Conservation (phyloP, 768 basidiomycete species). For the Mycena capillaripes region DNA sequence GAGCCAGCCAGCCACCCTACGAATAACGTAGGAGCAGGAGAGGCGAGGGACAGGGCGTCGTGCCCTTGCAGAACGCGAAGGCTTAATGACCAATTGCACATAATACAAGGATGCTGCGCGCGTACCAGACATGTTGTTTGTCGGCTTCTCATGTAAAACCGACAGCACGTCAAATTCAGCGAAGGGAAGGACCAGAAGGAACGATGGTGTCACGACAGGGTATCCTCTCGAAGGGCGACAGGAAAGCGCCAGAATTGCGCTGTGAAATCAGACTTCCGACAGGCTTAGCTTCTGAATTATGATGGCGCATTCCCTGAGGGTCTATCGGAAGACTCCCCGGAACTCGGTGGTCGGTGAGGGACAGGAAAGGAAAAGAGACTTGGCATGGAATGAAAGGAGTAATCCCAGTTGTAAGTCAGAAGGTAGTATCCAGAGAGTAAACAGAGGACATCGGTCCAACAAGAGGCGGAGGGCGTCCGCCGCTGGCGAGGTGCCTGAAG, state of each 20-base stretch:
- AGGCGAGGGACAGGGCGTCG: not conserved
- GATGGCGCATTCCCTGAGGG: not conserved
- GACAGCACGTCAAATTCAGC: conserved; percentile 12
- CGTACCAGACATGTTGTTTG: conserved; percentile 15
- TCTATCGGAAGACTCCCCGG: not conserved
- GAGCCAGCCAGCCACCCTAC: not conserved
- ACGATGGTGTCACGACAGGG: conserved; percentile 1
- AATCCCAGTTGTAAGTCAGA: not conserved
- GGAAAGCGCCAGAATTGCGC: not conserved
- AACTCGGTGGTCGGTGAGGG: not conserved
- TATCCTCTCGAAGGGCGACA: not conserved
- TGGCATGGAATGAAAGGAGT: not conserved
- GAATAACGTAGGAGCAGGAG: not conserved
- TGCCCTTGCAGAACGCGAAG: not conserved
- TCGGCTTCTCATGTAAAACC: conserved; percentile 15
- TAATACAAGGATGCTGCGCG: conserved; percentile 12
- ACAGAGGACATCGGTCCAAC: not conserved
- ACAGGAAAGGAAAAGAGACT: conserved; percentile 3
- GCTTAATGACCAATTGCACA: conserved; percentile 29
- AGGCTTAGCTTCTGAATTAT: conserved; percentile 13
- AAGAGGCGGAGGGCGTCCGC: conserved; percentile 3
- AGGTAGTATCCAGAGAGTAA: not conserved
- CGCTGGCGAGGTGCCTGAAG: not conserved
- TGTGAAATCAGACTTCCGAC: not conserved
- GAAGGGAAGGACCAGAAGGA: conserved; percentile 6